Evolutionary conservation across 148 eudicot genomes (phyloP).

Genomic region (Heliosperma pusillum): DNA sequence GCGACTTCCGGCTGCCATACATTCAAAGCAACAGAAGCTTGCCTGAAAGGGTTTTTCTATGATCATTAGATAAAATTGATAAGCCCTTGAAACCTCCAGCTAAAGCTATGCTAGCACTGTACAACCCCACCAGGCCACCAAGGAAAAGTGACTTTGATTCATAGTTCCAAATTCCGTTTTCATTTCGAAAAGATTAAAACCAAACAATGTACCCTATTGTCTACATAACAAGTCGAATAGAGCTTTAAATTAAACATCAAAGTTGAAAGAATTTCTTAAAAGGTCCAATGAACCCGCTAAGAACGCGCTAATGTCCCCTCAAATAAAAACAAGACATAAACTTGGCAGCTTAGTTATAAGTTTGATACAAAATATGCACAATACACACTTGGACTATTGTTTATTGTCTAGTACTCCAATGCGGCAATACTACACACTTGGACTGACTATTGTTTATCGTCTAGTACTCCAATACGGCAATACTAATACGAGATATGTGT

Average conservation of each 20-base stretch:
- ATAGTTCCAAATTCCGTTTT: constrained; percentile 3
- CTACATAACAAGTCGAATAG: neutral
- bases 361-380: too few relatives aligned
- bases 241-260: too few relatives aligned
- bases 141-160: constrained; percentile 2
- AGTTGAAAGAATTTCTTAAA: neutral
- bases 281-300: neutral
- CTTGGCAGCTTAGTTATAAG: too few relatives aligned
- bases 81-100: too few relatives aligned
- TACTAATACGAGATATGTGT: too few relatives aligned
- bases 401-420: too few relatives aligned
- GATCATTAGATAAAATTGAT: neutral
- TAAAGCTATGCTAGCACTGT: neutral
- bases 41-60: constrained; percentile 39
- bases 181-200: neutral
- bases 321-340: too few relatives aligned
- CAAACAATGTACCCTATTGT: neutral
- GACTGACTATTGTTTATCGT: too few relatives aligned
- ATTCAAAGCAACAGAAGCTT: constrained; percentile 81
- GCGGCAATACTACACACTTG: too few relatives aligned
- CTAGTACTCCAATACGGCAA: too few relatives aligned
- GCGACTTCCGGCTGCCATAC: constrained; percentile 92
- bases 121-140: neutral
- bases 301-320: too few relatives aligned
- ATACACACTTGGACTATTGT: too few relatives aligned